These are phyloP conservation scores for Blastosporella zonata DNA, from an alignment of 1,284 basidiomycete species.

Conservation along the genomic window DNA sequence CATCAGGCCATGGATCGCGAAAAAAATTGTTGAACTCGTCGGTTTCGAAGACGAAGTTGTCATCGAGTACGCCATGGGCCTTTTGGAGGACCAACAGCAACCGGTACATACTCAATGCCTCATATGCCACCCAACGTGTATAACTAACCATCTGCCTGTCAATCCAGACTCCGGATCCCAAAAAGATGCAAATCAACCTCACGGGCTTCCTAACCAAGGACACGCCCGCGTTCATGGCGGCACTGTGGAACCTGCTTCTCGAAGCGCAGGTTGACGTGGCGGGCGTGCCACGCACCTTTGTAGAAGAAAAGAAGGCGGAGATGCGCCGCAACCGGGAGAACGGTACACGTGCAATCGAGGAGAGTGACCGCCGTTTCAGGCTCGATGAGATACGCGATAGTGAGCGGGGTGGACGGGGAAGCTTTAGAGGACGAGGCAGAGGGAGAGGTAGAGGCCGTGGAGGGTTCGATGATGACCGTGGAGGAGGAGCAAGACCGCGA, in stretches of 20 bases:
- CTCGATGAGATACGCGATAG: slow-evolving; percentile 66
- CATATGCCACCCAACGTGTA: slow-evolving; percentile 1
- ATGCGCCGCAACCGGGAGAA: slow-evolving; percentile 75
- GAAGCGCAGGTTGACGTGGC: slow-evolving; percentile 88
- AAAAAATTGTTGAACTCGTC: slow-evolving; percentile 85
- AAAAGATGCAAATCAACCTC: slow-evolving; percentile 92
- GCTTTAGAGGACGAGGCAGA: slow-evolving; percentile 45
- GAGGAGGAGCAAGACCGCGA: slow-evolving; percentile 29
- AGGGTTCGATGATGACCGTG: slow-evolving; percentile 42
- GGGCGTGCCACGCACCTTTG: slow-evolving; percentile 90
- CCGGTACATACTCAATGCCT: slow-evolving; percentile 54
- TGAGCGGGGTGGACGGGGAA: slow-evolving; percentile 47
- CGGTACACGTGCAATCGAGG: slow-evolving; percentile 66
- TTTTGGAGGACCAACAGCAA: slow-evolving; percentile 82
- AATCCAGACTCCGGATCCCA: slow-evolving; percentile 82
- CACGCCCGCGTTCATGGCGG: slow-evolving; percentile 83
- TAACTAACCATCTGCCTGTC: neutral
- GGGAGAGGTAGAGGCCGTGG: slow-evolving; percentile 47
- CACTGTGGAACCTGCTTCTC: slow-evolving; percentile 87
- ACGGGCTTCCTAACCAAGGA: slow-evolving; percentile 86
- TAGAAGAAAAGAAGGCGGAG: slow-evolving; percentile 96
- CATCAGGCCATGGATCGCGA: slow-evolving; percentile 92
- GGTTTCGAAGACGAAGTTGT: slow-evolving; percentile 97
- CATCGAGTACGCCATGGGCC: slow-evolving; percentile 91
- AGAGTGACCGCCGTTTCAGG: slow-evolving; percentile 64